Evolutionary conservation across 2,329 filamentous ascomycete genomes (phyloP).

Genomic region (Sarocladium strictum): DNA sequence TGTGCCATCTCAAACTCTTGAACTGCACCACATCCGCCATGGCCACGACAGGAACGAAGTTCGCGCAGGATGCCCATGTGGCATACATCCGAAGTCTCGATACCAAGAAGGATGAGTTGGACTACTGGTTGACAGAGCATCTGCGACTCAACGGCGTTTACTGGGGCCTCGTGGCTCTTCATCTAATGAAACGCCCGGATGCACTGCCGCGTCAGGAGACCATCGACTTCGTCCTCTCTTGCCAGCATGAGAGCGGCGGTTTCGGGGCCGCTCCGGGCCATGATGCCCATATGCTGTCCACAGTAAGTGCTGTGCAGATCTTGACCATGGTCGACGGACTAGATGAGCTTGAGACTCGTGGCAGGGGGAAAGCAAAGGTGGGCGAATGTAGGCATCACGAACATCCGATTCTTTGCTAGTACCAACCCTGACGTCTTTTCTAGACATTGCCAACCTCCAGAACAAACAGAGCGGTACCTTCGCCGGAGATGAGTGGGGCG

Average conservation of each 20-base stretch:
- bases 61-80: slow-evolving; percentile 62
- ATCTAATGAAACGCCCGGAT: slow-evolving; percentile 75
- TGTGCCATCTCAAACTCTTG: not conserved
- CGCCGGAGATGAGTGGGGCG: slow-evolving; percentile 91
- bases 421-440: slow-evolving; percentile 15
- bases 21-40: not conserved
- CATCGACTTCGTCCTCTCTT: slow-evolving; percentile 92
- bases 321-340: slow-evolving; percentile 81
- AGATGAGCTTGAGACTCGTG: slow-evolving; percentile 68
- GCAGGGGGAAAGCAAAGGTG: slow-evolving; percentile 59
- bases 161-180: slow-evolving; percentile 87
- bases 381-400: slow-evolving; percentile 61
- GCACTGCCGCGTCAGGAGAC: slow-evolving; percentile 75
- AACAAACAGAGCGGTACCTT: slow-evolving; percentile 80
- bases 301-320: slow-evolving; percentile 90
- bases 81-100: slow-evolving; percentile 91
- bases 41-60: not conserved
- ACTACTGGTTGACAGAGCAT: slow-evolving; percentile 98
- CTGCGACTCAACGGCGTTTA: slow-evolving; percentile 92
- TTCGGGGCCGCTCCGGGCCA: slow-evolving; percentile 93
- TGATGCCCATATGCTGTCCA: slow-evolving; percentile 94
- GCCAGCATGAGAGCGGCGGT: slow-evolving; percentile 80
- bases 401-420: slow-evolving; percentile 9
- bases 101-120: slow-evolving; percentile 85
- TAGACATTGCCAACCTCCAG: slow-evolving; percentile 77